phyloP scores from a whole-genome alignment of 495 filamentous ascomycete species.

The Penicillium verhagenii region DNA sequence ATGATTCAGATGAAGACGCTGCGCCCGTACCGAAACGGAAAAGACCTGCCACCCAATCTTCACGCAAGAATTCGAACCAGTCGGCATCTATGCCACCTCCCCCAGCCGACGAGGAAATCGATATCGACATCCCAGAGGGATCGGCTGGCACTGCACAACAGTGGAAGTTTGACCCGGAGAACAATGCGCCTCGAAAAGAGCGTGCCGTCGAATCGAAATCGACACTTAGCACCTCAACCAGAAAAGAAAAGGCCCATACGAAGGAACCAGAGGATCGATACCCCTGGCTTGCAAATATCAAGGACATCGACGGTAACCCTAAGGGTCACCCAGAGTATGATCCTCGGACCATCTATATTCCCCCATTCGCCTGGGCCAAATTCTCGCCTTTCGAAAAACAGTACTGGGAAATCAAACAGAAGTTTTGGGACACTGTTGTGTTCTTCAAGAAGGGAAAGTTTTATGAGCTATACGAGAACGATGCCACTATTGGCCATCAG shows the following conservation, averaged over 20 bases:
- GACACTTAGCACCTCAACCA: slow-evolving; percentile 44
- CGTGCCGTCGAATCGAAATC: slow-evolving; percentile 35
- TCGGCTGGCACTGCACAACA: slow-evolving; percentile 73
- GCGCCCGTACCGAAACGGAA: slow-evolving; percentile 70
- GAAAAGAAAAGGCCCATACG: slow-evolving; percentile 73
- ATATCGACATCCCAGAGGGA: slow-evolving; percentile 52
- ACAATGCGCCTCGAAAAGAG: slow-evolving; percentile 58
- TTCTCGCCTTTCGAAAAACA: slow-evolving; percentile 97
- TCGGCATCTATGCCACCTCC: slow-evolving; percentile 51
- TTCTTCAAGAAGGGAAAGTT: slow-evolving; percentile 99
- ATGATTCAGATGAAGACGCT: slow-evolving; percentile 77
- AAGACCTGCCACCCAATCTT: slow-evolving; percentile 48
- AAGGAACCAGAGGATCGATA: slow-evolving; percentile 82
- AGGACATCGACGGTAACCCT: slow-evolving; percentile 78
- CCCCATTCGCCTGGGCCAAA: slow-evolving; percentile 66
- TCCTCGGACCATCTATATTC: slow-evolving; percentile 86
- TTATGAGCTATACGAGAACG: slow-evolving; percentile 97
- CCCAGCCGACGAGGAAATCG: slow-evolving; percentile 50
- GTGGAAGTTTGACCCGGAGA: slow-evolving; percentile 85
- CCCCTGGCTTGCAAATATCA: slow-evolving; percentile 80
- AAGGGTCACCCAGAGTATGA: slow-evolving; percentile 87
- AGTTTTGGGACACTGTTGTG: slow-evolving; percentile 94
- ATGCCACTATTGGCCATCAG: slow-evolving; percentile 96
- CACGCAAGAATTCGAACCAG: slow-evolving; percentile 60
- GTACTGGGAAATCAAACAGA: slow-evolving; percentile 99